phyloP scores from a whole-genome alignment of 352 stramenopile genomes.

The Phytophthora agathidicida region DNA sequence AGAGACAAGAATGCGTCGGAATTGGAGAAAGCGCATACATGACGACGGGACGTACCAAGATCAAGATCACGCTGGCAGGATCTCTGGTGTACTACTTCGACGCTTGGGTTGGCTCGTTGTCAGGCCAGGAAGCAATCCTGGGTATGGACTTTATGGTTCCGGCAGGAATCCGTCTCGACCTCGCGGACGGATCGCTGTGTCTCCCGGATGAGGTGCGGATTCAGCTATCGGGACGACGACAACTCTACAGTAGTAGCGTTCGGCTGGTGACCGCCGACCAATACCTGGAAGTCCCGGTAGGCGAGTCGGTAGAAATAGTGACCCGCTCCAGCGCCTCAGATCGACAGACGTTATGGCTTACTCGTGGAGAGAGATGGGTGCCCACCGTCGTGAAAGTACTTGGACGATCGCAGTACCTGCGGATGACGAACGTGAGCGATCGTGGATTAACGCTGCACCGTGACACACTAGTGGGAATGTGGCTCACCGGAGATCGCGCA shows the following conservation, averaged over 20 bases:
- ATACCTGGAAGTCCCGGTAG: neutral
- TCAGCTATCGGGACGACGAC: neutral
- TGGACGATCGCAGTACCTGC: constrained; percentile 1
- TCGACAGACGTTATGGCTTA: constrained; percentile 9
- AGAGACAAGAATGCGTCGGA: constrained; percentile 3
- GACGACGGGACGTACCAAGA: constrained; percentile 3
- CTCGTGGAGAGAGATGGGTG: neutral
- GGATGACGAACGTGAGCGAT: constrained; percentile 13
- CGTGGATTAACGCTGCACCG: neutral
- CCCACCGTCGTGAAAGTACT: neutral
- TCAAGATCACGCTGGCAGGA: constrained; percentile 20
- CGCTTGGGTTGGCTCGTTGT: constrained; percentile 13
- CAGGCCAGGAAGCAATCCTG: constrained; percentile 12
- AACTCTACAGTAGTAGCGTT: neutral
- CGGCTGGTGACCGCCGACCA: too few species aligned
- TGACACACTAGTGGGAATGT: constrained; percentile 3
- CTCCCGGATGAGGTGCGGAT: constrained; percentile 19
- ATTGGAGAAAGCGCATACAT: constrained; percentile 8
- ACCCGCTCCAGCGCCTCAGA: neutral
- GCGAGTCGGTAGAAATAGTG: neutral
- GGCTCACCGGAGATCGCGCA: constrained; percentile 1
- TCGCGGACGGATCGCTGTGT: constrained; percentile 4
- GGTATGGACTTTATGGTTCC: constrained; percentile 29
- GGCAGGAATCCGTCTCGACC: constrained; percentile 3
- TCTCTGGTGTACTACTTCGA: constrained; percentile 18